A percentile compares a stretch with the other conserved stretches of the same genome.
Conservation (phyloP, 2,329 filamentous ascomycete species). For the Hypoxylon sp. region DNA sequence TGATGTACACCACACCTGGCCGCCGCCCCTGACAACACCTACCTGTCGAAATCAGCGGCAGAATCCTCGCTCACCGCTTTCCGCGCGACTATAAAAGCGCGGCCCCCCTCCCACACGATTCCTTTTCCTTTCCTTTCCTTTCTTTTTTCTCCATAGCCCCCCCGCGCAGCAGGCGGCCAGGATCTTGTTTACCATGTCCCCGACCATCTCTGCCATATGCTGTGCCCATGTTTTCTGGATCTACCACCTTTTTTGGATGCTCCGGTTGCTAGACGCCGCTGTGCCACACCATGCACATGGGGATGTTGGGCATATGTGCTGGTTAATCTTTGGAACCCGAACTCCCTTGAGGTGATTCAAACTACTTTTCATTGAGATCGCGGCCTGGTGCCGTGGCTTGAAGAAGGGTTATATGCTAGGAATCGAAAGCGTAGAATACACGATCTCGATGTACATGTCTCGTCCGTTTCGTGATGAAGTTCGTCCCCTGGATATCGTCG, state of each 20-base stretch:
- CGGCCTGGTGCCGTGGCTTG: not conserved
- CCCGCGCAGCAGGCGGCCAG: not conserved
- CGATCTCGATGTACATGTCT: not conserved
- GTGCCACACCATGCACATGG: not conserved
- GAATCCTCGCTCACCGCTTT: conserved; percentile 1
- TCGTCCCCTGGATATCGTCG: not conserved
- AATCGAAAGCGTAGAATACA: not conserved
- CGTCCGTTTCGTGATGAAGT: not conserved
- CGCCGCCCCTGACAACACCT: not conserved
- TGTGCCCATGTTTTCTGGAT: not conserved
- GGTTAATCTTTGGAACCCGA: conserved; percentile 12
- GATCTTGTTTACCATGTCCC: not conserved
- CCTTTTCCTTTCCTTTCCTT: not conserved
- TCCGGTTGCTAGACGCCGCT: not conserved
- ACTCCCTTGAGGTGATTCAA: conserved; percentile 10
- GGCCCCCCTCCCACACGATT: not conserved
- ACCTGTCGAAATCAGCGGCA: not conserved
- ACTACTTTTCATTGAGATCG: conserved; percentile 12
- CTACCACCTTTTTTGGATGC: not conserved
- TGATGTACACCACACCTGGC: not conserved
- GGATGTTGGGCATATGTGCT: conserved; percentile 14
- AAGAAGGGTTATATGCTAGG: not conserved
- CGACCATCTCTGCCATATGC: not conserved
- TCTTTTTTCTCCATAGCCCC: not conserved
- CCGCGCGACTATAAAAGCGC: not conserved